phyloP scores from a whole-genome alignment of 495 filamentous ascomycete species.

The Penicillium cataractarum region DNA sequence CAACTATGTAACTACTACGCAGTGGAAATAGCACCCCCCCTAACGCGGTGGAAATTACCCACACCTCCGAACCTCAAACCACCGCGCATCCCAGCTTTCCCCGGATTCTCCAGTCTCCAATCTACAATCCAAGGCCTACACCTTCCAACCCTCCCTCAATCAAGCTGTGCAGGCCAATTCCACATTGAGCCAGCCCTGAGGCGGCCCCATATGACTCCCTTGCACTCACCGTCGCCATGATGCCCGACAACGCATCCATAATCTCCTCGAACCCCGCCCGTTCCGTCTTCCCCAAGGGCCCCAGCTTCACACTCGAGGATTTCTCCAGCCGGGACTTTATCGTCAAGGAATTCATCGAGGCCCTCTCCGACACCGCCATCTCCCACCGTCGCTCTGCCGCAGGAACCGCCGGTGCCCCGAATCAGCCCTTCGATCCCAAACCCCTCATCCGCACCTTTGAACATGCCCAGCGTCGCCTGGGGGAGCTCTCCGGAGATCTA shows the following conservation, averaged over 20 bases:
- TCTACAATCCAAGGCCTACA: neutral
- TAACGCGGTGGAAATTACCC: slow-evolving; percentile 9
- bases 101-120: slow-evolving; percentile 27
- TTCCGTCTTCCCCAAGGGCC: slow-evolving; percentile 75
- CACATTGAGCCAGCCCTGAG: slow-evolving; percentile 6
- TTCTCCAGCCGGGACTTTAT: slow-evolving; percentile 91
- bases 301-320: slow-evolving; percentile 81
- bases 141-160: neutral
- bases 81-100: slow-evolving; percentile 26
- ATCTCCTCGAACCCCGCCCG: slow-evolving; percentile 46
- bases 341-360: slow-evolving; percentile 94
- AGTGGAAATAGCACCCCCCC: slow-evolving; percentile 7
- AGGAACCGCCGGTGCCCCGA: slow-evolving; percentile 50
- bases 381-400: slow-evolving; percentile 72
- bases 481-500: slow-evolving; percentile 80
- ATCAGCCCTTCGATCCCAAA: slow-evolving; percentile 92
- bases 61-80: slow-evolving; percentile 4
- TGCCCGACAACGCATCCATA: slow-evolving; percentile 48
- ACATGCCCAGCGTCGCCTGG: slow-evolving; percentile 77
- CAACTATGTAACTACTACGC: neutral
- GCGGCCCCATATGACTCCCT: slow-evolving; percentile 23
- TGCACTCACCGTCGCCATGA: slow-evolving; percentile 25
- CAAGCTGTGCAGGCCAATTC: slow-evolving; percentile 5
- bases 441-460: slow-evolving; percentile 96
- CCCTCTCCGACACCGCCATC: slow-evolving; percentile 82